Evolutionary conservation across 495 filamentous ascomycete species (phyloP).

Genomic region (Hyphodiscus hymeniophilus): DNA sequence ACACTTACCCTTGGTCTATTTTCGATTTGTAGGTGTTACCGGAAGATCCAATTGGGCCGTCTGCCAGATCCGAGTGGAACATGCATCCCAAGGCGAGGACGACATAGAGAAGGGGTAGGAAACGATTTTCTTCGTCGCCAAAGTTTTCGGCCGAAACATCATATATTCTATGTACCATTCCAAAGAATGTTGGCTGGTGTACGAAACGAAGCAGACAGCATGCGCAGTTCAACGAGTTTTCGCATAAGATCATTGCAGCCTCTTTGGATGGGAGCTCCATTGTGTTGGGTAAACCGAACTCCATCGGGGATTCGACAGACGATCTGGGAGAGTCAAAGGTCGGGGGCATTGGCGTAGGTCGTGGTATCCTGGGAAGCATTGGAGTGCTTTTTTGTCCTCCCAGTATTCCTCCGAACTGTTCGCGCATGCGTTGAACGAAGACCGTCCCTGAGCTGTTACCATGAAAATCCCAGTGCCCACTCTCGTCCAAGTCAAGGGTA

Average conservation of each 20-base stretch:
- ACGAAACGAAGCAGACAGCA: conserved; percentile 77
- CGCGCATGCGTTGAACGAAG: conserved; percentile 76
- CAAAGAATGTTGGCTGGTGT: conserved; percentile 81
- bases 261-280: conserved; percentile 65
- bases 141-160: conserved; percentile 59
- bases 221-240: conserved; percentile 74
- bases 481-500: conserved; percentile 83
- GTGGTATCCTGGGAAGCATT: conserved; percentile 35
- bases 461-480: conserved; percentile 90
- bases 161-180: conserved; percentile 71
- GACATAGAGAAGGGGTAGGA: conserved; percentile 75
- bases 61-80: conserved; percentile 42
- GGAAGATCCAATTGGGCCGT: conserved; percentile 34
- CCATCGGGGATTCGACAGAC: conserved; percentile 49
- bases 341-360: conserved; percentile 13
- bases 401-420: conserved; percentile 69
- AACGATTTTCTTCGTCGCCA: conserved; percentile 66
- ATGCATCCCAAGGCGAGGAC: conserved; percentile 82
- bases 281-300: conserved; percentile 41
- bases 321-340: conserved; percentile 70
- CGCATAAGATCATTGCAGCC: conserved; percentile 59
- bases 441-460: conserved; percentile 87
- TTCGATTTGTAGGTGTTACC: conserved; percentile 52
- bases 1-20: conserved; percentile 69
- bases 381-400: conserved; percentile 40